Evolutionary conservation across 2,329 filamentous ascomycete genomes (phyloP).

Genomic region (Phaeosphaeriaceae sp.): DNA sequence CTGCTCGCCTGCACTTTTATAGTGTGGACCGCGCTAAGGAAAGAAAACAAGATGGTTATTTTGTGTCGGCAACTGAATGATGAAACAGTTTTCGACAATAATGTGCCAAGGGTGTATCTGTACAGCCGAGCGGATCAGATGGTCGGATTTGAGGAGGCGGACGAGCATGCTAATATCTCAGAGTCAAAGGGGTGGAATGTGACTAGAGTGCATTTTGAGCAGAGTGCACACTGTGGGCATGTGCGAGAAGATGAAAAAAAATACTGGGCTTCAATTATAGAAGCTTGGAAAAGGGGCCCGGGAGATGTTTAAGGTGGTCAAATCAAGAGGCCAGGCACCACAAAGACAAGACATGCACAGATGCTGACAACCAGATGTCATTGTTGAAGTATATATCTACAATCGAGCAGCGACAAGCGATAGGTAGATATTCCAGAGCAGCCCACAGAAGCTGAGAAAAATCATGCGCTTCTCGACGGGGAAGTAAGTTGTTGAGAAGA

Average conservation of each 20-base stretch:
- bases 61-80: conserved; percentile 41
- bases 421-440: conserved; percentile 77
- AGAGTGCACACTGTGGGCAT: conserved; percentile 67
- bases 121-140: conserved; percentile 66
- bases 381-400: conserved; percentile 12
- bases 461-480: conserved; percentile 73
- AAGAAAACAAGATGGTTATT: conserved; percentile 34
- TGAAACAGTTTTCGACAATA: conserved; percentile 28
- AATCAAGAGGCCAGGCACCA: too few species aligned
- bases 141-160: conserved; percentile 63
- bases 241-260: conserved; percentile 62
- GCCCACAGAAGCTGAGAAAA: conserved; percentile 73
- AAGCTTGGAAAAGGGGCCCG: conserved; percentile 36
- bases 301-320: conserved; percentile 1
- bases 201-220: conserved; percentile 61
- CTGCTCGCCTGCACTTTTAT: conserved; percentile 31
- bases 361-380: too few species aligned
- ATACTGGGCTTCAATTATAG: conserved; percentile 61
- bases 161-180: conserved; percentile 59
- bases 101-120: conserved; percentile 60
- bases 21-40: conserved; percentile 18
- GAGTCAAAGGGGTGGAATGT: conserved; percentile 58
- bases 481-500: conserved; percentile 73
- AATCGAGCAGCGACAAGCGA: conserved; percentile 62
- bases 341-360: too few species aligned